Evolutionary conservation across 331 rosid genomes (phyloP).

Genomic region (Telfairia occidentalis): DNA sequence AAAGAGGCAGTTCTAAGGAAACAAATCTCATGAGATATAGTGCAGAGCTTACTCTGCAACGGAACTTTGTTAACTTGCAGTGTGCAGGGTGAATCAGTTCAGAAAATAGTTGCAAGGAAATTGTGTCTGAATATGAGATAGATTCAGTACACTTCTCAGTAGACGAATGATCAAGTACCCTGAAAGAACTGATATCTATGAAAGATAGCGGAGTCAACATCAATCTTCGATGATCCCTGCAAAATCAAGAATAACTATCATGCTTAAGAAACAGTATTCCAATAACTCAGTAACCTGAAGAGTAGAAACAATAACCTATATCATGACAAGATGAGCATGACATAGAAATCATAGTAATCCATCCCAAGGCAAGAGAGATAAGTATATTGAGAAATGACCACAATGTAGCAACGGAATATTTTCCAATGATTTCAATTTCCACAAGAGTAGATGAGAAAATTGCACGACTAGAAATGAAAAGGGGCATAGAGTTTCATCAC

Average conservation of each 20-base stretch:
- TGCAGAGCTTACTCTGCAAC: slow-evolving; percentile 55
- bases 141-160: slow-evolving; percentile 19
- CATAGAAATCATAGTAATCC: background rate
- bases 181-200: slow-evolving; percentile 42
- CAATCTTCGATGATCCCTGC: slow-evolving; percentile 47
- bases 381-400: background rate
- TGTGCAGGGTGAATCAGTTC: slow-evolving; percentile 35
- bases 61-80: slow-evolving; percentile 37
- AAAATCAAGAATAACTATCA: slow-evolving; percentile 19
- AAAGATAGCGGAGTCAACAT: slow-evolving; percentile 65
- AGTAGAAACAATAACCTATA: background rate
- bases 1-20: slow-evolving; percentile 7
- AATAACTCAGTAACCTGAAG: background rate
- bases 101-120: slow-evolving; percentile 40
- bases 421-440: background rate
- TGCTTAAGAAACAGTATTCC: background rate
- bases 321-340: background rate
- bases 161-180: slow-evolving; percentile 22
- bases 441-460: background rate
- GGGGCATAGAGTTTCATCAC: background rate
- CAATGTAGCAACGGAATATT: background rate
- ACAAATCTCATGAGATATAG: slow-evolving; percentile 8
- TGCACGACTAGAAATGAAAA: background rate
- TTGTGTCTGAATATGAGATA: slow-evolving; percentile 24
- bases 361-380: background rate